Conservation (phyloP, 139 green algal species). For the Chlorella ohadii region DNA sequence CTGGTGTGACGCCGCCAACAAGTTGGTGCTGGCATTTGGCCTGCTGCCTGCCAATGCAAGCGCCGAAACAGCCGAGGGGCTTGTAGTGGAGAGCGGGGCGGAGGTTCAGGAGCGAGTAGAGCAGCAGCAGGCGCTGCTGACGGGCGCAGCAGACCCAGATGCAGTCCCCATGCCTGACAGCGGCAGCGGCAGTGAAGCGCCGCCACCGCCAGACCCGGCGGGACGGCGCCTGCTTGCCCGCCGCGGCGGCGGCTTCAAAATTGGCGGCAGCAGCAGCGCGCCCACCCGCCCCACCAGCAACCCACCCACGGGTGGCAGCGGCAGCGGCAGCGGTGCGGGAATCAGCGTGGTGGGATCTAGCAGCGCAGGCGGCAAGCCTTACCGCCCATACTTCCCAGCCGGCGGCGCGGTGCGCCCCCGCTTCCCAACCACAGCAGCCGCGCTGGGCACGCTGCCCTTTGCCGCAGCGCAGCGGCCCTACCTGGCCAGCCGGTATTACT, state of each 20-base stretch:
- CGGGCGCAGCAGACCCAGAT: neutral
- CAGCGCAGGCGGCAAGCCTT: neutral
- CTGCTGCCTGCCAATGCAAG: neutral
- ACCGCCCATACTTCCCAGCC: neutral
- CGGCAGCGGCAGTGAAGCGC: neutral
- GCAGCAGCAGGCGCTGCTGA: neutral
- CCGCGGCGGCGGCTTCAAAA: neutral
- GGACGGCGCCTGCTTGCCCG: neutral
- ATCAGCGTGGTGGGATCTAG: too few relatives aligned
- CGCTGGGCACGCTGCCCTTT: neutral
- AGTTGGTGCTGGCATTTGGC: neutral
- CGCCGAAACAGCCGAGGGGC: neutral
- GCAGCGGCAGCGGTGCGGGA: too few relatives aligned
- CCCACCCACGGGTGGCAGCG: neutral
- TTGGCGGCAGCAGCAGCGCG: neutral
- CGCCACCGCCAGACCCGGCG: neutral
- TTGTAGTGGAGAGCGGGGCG: neutral
- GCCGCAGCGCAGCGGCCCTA: conserved; percentile 6
- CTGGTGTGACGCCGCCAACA: conserved; percentile 4
- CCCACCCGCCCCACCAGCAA: neutral
- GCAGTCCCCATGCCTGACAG: neutral
- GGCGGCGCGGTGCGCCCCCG: neutral
- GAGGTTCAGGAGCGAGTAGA: neutral
- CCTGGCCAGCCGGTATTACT: conserved; percentile 12
- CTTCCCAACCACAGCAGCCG: neutral